A percentile compares a stretch with the other conserved stretches of the same genome.
These are phyloP conservation scores for Saccharomycopsis synnaedendra DNA, from an alignment of 805 yeast species.

Conservation along the genomic window DNA sequence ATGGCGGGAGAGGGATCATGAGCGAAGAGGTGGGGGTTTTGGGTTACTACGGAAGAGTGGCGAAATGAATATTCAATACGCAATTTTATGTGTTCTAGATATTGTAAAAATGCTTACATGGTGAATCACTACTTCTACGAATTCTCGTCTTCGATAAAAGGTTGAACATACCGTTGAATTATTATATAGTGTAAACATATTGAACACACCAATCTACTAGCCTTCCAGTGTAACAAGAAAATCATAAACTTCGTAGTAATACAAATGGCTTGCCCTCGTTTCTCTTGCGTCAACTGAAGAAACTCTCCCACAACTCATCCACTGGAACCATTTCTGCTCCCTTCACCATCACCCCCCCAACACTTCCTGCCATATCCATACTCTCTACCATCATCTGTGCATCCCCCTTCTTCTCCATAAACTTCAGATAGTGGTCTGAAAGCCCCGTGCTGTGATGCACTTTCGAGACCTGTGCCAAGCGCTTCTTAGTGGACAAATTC, in stretches of 20 bases:
- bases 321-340: conserved; percentile 47
- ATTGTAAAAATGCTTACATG: no score
- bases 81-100: not conserved
- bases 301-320: conserved; percentile 52
- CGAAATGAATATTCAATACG: not conserved
- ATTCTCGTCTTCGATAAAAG: no score
- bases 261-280: not conserved
- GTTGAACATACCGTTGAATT: no score
- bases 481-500: conserved; percentile 48
- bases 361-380: conserved; percentile 40
- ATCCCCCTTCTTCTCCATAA: conserved; percentile 13
- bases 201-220: no score
- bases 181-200: no score
- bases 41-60: conserved; percentile 11
- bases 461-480: conserved; percentile 33
- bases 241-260: not conserved
- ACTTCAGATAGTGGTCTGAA: conserved; percentile 5
- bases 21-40: conserved; percentile 17
- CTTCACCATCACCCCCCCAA: conserved; percentile 36
- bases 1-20: not conserved
- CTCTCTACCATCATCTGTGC: conserved; percentile 36
- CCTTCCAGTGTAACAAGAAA: no score
- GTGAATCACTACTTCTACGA: no score
- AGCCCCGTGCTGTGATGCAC: conserved; percentile 14
- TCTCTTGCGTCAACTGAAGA: conserved; percentile 25